These are phyloP conservation scores for Elasticomyces elasticus DNA, from an alignment of 495 filamentous ascomycete genomes.

Conservation along the genomic window DNA sequence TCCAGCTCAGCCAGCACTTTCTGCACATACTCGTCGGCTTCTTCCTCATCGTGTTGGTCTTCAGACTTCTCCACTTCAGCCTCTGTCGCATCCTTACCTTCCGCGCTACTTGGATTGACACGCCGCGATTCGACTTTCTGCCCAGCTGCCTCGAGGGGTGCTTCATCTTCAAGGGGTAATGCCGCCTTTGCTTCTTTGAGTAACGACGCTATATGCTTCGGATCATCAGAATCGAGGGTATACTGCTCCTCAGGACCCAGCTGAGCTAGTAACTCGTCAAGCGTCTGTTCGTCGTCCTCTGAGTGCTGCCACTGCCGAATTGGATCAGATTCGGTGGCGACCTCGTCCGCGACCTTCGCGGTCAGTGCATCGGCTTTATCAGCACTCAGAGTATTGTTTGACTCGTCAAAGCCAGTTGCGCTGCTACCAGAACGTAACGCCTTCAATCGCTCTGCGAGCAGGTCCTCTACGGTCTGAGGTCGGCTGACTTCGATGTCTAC, in stretches of 20 bases:
- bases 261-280: constrained; percentile 33
- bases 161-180: constrained; percentile 16
- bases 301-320: constrained; percentile 14
- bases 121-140: constrained; percentile 4
- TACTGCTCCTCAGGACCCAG: constrained; percentile 29
- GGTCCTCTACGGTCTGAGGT: constrained; percentile 7
- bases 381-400: not conserved
- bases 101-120: not conserved
- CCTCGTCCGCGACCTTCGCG: constrained; percentile 5
- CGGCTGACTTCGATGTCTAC: constrained; percentile 8
- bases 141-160: not conserved
- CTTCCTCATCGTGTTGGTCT: constrained; percentile 24
- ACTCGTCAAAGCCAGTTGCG: not conserved
- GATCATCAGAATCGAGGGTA: constrained; percentile 24
- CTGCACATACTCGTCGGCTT: constrained; percentile 29
- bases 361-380: constrained; percentile 1
- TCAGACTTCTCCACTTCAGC: constrained; percentile 8
- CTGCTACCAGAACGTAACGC: constrained; percentile 17
- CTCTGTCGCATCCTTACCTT: constrained; percentile 1
- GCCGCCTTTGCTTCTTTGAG: constrained; percentile 25
- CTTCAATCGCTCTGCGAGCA: constrained; percentile 28
- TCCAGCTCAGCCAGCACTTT: constrained; percentile 28
- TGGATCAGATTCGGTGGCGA: constrained; percentile 11
- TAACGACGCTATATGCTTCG: constrained; percentile 25
- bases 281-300: constrained; percentile 26